Percentiles rank a stretch among this genome's conserved stretches.
phyloP scores from a whole-genome alignment of 805 yeast genomes.

The Sugiyamaella qingdaonensis region DNA sequence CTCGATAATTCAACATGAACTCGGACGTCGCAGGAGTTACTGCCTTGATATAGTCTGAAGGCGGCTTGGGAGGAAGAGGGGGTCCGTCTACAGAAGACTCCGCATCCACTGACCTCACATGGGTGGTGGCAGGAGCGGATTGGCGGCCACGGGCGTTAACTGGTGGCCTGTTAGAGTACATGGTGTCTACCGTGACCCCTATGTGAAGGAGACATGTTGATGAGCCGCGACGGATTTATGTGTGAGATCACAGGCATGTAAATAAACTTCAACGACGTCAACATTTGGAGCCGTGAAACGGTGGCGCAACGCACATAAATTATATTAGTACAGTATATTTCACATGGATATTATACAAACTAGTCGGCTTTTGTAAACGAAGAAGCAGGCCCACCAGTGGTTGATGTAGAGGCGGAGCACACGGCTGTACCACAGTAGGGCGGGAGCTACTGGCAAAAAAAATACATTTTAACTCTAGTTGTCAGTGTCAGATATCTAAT shows the following conservation, averaged over 20 bases:
- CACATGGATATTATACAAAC: no score
- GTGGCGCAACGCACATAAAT: no score
- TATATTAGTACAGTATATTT: no score
- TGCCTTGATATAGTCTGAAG: conserved; percentile 12
- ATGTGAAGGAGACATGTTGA: neutral
- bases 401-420: no score
- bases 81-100: conserved; percentile 7
- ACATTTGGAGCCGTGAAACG: no score
- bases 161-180: neutral
- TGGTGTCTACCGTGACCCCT: neutral
- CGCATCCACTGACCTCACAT: neutral
- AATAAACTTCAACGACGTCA: no score
- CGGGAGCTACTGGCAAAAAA: no score
- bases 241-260: neutral
- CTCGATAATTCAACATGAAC: conserved; percentile 9
- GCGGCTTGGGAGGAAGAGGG: conserved; percentile 25
- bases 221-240: neutral
- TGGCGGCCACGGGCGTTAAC: neutral
- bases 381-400: no score
- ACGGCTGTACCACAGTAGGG: no score
- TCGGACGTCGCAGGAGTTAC: conserved; percentile 17
- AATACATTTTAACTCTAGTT: no score
- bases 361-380: no score
- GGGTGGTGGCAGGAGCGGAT: neutral
- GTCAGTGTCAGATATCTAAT: no score